These are phyloP conservation scores for Cladosporium halotolerans DNA, from an alignment of 2,329 filamentous ascomycete genomes.

Conservation along the genomic window DNA sequence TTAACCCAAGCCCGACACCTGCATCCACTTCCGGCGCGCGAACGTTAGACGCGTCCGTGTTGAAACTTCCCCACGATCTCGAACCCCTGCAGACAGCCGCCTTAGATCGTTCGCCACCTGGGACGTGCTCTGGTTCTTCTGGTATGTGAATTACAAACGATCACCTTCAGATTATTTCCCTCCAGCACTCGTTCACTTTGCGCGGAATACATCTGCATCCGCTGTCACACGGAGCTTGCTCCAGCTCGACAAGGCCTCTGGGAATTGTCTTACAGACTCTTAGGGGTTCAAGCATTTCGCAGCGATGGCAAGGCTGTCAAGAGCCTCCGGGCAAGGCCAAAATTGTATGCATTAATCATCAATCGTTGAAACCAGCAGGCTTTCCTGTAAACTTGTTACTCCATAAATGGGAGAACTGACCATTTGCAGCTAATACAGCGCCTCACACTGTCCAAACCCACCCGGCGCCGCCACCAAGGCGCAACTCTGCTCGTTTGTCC, in stretches of 20 bases:
- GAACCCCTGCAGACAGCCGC: slow-evolving; percentile 10
- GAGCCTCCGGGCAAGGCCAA: neutral
- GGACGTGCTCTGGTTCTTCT: slow-evolving; percentile 4
- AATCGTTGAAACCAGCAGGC: no score
- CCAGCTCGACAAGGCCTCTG: no score
- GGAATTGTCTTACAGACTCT: no score
- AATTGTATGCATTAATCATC: neutral
- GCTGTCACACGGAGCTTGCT: no score
- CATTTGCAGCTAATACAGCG: neutral
- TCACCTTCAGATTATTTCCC: neutral
- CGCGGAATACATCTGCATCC: no score
- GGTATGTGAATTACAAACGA: slow-evolving; percentile 1
- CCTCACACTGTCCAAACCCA: neutral
- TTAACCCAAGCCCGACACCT: no score
- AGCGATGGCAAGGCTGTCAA: slow-evolving; percentile 5
- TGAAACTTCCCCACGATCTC: slow-evolving; percentile 7
- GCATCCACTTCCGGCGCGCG: no score
- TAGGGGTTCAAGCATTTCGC: neutral
- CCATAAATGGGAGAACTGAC: neutral
- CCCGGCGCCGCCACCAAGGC: neutral
- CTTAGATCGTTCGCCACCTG: slow-evolving; percentile 6
- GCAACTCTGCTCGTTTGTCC: slow-evolving; percentile 9
- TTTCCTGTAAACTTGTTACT: neutral
- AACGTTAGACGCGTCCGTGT: slow-evolving; percentile 10
- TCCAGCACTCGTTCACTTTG: no score